phyloP scores from a whole-genome alignment of 495 filamentous ascomycete species.

The Aspergillus olivimuriae region DNA sequence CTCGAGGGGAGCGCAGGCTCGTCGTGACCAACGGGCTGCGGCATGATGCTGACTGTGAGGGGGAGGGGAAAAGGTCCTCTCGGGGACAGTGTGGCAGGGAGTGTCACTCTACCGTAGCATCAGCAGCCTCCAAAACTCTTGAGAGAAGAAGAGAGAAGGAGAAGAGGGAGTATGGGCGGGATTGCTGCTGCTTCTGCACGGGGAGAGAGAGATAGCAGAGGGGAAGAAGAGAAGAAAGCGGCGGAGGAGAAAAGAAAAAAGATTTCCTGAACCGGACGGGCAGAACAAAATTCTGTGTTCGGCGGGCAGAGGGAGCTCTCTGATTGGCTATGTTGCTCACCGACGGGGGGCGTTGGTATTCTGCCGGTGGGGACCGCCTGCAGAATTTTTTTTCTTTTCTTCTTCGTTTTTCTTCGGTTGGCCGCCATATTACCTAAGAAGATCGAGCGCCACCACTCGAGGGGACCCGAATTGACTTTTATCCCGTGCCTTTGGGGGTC shows the following conservation, averaged over 20 bases:
- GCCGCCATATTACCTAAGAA: no score
- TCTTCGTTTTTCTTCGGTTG: constrained; percentile 2
- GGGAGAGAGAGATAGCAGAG: constrained; percentile 21
- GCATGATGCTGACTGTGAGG: constrained; percentile 22
- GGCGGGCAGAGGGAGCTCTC: constrained; percentile 16
- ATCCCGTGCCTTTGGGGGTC: no score
- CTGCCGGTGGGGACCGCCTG: constrained; percentile 16
- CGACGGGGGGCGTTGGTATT: constrained; percentile 17
- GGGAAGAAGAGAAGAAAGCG: constrained; percentile 16
- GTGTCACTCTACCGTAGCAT: constrained; percentile 42
- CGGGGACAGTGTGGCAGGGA: constrained; percentile 32
- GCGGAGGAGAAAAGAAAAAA: constrained; percentile 10
- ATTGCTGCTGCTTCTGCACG: constrained; percentile 23
- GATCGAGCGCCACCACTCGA: background rate
- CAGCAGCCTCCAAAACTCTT: constrained; percentile 29
- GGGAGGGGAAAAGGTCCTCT: constrained; percentile 33
- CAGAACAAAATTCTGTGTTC: constrained; percentile 24
- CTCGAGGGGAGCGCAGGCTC: constrained; percentile 30
- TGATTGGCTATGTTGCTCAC: constrained; percentile 23
- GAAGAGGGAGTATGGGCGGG: constrained; percentile 10
- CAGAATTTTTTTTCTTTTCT: constrained; percentile 9
- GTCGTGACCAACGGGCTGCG: constrained; percentile 25
- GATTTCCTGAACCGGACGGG: constrained; percentile 10
- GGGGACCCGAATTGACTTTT: no score
- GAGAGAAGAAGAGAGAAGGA: constrained; percentile 16